Evolutionary conservation across 208 protist species (phyloP), one percentile per base, ranked within the genome.

Genomic region (Leishmania braziliensis): DNA sequence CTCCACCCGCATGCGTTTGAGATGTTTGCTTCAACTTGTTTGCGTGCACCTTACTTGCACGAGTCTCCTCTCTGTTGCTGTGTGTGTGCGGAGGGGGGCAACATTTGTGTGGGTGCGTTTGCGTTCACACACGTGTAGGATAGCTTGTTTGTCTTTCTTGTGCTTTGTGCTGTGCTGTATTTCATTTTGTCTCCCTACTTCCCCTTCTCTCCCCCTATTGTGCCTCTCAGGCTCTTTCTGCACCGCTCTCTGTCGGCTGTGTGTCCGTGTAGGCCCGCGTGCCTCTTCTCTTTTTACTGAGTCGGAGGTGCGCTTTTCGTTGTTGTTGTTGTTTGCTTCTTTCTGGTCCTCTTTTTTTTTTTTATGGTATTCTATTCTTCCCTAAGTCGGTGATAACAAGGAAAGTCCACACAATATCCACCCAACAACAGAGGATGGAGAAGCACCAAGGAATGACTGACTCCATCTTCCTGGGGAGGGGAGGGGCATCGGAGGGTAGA

Each of bases 371-470:
- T 48, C 68, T 14, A 51, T 39, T 72, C 68, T 26, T 23, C 68
- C 39, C 6, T 50, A 72, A 43, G 68, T 72, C 68, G 68, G 50
- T 10, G 68, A 43, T 72, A 72, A 72, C 20, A 39, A 72, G 68
- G 50, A 72, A 29, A 46, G 33, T 26, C 39, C 14, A 43, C 68
- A 50, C 68, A 72, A 23, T 14, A 72, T 36, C 56, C 20, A 16
- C 39, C 18, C 36, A 43, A 8, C 26, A n/a, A 29, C 29, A 10
- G 10, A 68, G 5, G n/a, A 26, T 0, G 3, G n/a, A n/a, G 26
- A 14, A 14, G 58, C 9, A 0, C 10, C n/a, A n/a, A 63, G 58
- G 58, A 63, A n/a, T 33, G 58, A 29, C 33, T 23, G 66, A 18
- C 33, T 71, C 23, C 48, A 23, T 18, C 16, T 43, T 71, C 20